Evolutionary conservation across 106 monocot species (phyloP), one percentile per base, ranked within the genome.

Genomic region (Xerophyta viscosa): DNA sequence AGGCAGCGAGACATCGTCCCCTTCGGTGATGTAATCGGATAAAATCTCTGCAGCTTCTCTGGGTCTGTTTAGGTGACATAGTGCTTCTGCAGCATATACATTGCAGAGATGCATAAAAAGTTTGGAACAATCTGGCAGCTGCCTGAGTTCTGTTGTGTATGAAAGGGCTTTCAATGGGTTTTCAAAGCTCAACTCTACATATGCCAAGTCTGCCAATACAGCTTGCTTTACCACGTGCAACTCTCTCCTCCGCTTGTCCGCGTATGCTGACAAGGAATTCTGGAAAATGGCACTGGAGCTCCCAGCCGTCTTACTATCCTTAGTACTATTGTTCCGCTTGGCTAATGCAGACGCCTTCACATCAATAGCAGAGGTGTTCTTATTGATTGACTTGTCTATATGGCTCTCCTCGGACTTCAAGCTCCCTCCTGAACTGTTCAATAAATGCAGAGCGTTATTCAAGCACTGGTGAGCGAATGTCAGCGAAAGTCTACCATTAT

Each of bases 61-160:
- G 2, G 69, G 72, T 46, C 71, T 51, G 57, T 82, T 85, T 20
- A 96, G 69, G 22, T 29, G 50, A 50, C 88, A 88, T 10, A 89
- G 81, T 57, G 96, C 88, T 76, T 96, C 96, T 6, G 88, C 96
- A 8, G 96, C 80, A 73, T 96, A 96, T 29, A 81, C 55, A 64
- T 62, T 70, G 31, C 76, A 64, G 2, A 96, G 66, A 69, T 85
- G 89, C 6, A 49, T 2, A 46, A 76, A 82, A 31, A 77, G 67
- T 66, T 64, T 79, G 21, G 96, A 96, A 55, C 85, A 85, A 7
- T 57, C 66, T 23, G 72, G 67, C 28, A 89, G 66, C 24, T 79
- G 59, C 41, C 67, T 63, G 64, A 96, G 85, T 3, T 30, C 28
- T 24, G 39, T 81, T 28, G 81, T 71, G 63, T 44, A 53, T 25